Base-by-base conservation (phyloP, 805 yeast genomes). In the Zygoascus ofunaensis region DNA sequence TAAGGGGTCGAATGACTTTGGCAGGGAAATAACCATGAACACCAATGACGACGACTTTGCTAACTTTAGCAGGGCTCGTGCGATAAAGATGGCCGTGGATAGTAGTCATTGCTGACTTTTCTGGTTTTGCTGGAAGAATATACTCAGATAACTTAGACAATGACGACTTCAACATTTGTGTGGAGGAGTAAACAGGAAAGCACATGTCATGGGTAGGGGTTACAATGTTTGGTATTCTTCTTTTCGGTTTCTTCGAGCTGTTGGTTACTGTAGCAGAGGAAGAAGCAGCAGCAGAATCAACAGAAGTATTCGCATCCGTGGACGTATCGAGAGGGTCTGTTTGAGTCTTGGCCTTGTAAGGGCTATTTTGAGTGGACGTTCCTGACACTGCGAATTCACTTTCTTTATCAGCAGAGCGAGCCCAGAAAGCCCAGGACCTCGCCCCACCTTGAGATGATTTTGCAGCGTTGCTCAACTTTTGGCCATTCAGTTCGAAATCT, bases 11-110 rank as follows among this genome's bases (percentile, higher is more conserved):
- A 7, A 92, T 69, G 72, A 87, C 79, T 50, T 74, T 77, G 1
- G 87, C 83, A 0, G 98, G 98, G 66, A 92, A 90, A 57, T 89
- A 90, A 0, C 98, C 98, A 65, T 90, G 98, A 1, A 90, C 89
- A 0, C 98, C 98, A 47, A 90, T 77, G 30, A 92, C 82, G 24
- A 90, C 72, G 0, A 84, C 84, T 50, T 79, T 77, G 46, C 75
- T 74, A 32, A 76, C 47, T 4, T 39, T 43, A 1, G 46, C 38
- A 1, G 62, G 59, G 1, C 50, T 36, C 4, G 52, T 41, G 5
- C 61, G 49, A 35, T 46, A 61, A 50, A 56, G 58, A 45, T 43
- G 68, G 62, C 50, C 48, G 34, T 48, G 47, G 7, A 45, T 26
- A 32, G 45, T 52, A n/a, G 49, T 45, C 33, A 47, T 41, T 8